A percentile compares a stretch with the other conserved stretches of the same genome.
phyloP scores from a whole-genome alignment of 2,329 filamentous ascomycete species.

The Penicillium nordicum region DNA sequence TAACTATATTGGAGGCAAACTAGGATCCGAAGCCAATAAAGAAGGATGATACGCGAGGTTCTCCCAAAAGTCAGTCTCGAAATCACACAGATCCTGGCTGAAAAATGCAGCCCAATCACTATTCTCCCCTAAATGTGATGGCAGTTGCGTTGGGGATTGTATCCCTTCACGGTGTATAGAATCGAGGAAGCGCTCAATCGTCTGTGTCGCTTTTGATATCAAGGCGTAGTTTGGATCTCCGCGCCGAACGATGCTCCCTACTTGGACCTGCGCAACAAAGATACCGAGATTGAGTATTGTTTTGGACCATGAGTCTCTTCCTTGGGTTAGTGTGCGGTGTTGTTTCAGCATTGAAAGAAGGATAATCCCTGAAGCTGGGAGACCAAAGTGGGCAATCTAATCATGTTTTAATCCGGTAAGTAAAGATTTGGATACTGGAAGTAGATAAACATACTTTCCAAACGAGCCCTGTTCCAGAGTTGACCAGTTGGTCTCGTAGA shows the following conservation, averaged over 20 bases:
- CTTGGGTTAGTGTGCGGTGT: slow-evolving; percentile 7
- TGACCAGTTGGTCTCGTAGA: slow-evolving; percentile 25
- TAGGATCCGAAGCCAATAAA: slow-evolving; percentile 19
- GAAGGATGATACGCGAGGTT: slow-evolving; percentile 28
- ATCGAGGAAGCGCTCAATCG: slow-evolving; percentile 27
- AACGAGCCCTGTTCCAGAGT: slow-evolving; percentile 26
- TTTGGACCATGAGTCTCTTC: slow-evolving; percentile 13
- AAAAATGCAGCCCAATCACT: slow-evolving; percentile 25
- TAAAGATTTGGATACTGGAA: not conserved
- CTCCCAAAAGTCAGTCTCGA: slow-evolving; percentile 28
- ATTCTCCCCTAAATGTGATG: slow-evolving; percentile 13
- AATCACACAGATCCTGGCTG: slow-evolving; percentile 26
- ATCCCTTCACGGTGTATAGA: slow-evolving; percentile 20
- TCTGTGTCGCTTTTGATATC: slow-evolving; percentile 25
- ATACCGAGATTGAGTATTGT: slow-evolving; percentile 25
- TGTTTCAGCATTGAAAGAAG: slow-evolving; percentile 28
- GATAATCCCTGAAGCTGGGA: slow-evolving; percentile 30
- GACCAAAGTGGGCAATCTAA: slow-evolving; percentile 30
- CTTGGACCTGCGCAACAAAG: slow-evolving; percentile 28
- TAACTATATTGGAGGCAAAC: slow-evolving; percentile 15
- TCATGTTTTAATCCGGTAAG: not conserved
- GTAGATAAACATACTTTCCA: slow-evolving; percentile 24
- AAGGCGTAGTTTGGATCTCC: slow-evolving; percentile 27
- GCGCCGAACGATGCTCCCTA: slow-evolving; percentile 24
- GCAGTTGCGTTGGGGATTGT: slow-evolving; percentile 1